Evolutionary conservation across 1,139 yeast genomes (phyloP).

Genomic region (Lodderomyces elongisporus): DNA sequence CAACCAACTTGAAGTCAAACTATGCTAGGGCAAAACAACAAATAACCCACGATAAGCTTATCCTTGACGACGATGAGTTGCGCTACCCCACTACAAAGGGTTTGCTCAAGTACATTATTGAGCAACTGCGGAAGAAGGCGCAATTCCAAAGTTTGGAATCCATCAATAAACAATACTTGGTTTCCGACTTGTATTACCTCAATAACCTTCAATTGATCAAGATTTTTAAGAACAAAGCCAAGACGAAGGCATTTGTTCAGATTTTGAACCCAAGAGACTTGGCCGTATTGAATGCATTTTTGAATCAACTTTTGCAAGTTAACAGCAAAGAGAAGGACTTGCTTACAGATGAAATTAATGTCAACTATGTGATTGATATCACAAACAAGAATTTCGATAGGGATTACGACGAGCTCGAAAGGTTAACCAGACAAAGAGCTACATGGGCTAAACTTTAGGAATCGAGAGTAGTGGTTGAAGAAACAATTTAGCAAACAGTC

Average conservation of each 20-base stretch:
- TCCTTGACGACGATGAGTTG: conserved; percentile 14
- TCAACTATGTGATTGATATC: conserved; percentile 36
- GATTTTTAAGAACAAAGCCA: conserved; percentile 40
- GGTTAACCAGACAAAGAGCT: neutral
- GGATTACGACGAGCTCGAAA: conserved; percentile 8
- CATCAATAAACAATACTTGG: conserved; percentile 41
- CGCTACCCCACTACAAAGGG: conserved; percentile 36
- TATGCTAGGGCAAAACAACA: conserved; percentile 10
- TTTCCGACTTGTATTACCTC: conserved; percentile 39
- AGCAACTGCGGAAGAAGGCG: conserved; percentile 11
- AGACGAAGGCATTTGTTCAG: conserved; percentile 39
- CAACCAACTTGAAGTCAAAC: conserved; percentile 12
- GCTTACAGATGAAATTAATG: conserved; percentile 17
- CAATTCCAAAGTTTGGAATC: conserved; percentile 26
- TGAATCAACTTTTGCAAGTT: conserved; percentile 18
- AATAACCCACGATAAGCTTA: conserved; percentile 8
- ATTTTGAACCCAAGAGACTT: conserved; percentile 29
- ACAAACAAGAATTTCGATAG: conserved; percentile 32
- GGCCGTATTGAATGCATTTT: conserved; percentile 23
- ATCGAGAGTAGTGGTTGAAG: conserved; percentile 73
- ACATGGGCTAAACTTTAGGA: conserved; percentile 99
- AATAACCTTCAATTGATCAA: conserved; percentile 31
- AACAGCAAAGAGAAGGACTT: conserved; percentile 10
- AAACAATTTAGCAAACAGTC: conserved; percentile 80
- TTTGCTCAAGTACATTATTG: conserved; percentile 30